Evolutionary conservation across 2,329 filamentous ascomycete genomes (phyloP).

Genomic region (Canariomyces notabilis): DNA sequence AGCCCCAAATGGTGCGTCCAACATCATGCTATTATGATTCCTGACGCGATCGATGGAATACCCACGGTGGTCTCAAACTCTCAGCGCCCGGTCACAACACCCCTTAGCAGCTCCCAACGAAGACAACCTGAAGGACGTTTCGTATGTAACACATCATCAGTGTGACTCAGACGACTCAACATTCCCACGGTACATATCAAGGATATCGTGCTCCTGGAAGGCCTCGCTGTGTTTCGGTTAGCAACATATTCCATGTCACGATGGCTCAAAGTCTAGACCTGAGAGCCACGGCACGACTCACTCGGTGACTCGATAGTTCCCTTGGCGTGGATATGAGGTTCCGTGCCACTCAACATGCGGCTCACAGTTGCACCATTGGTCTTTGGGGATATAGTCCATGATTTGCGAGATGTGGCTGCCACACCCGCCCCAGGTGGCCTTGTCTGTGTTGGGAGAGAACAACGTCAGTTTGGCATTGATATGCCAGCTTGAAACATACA

Average conservation of each 20-base stretch:
- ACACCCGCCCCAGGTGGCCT: slow-evolving; percentile 20
- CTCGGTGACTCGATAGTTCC: slow-evolving; percentile 1
- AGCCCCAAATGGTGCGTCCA: no score
- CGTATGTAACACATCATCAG: neutral
- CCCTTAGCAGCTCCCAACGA: no score
- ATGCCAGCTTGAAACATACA: no score
- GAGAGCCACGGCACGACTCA: neutral
- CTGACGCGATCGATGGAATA: no score
- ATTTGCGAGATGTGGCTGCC: slow-evolving; percentile 19
- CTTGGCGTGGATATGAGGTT: slow-evolving; percentile 3
- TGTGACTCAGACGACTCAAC: neutral
- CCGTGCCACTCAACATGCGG: slow-evolving; percentile 15
- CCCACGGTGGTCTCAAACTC: no score
- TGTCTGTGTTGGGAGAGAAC: no score
- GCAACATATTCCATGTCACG: no score
- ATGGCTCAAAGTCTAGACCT: neutral
- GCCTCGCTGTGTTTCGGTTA: neutral
- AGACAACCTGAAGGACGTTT: no score
- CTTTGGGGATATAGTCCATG: slow-evolving; percentile 19
- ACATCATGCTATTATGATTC: no score
- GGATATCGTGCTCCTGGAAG: neutral
- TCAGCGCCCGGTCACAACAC: no score
- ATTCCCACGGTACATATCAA: neutral
- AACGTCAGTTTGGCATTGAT: slow-evolving; percentile 8
- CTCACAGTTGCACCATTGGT: slow-evolving; percentile 22